Conservation (phyloP, 2,329 filamentous ascomycete species). For the Hypoxylon sp. region DNA sequence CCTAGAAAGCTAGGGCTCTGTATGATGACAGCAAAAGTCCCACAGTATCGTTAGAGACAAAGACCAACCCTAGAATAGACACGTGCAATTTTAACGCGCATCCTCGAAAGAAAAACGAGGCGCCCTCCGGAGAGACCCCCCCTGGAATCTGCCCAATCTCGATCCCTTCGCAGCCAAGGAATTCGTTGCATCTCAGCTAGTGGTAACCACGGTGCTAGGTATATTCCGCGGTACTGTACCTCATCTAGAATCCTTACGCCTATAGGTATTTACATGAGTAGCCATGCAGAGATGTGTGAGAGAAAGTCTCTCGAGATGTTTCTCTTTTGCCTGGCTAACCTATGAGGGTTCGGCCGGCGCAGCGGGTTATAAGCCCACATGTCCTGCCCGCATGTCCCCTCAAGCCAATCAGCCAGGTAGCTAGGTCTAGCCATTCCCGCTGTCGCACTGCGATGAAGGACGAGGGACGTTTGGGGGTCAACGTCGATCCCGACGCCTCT, state of each 20-base stretch:
- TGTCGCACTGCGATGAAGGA: constrained; percentile 22
- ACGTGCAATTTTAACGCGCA: background rate
- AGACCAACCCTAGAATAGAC: constrained; percentile 19
- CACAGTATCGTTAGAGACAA: background rate
- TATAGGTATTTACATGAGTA: constrained; percentile 4
- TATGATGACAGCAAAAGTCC: background rate
- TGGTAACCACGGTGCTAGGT: constrained; percentile 24
- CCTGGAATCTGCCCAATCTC: constrained; percentile 26
- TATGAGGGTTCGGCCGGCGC: constrained; percentile 16
- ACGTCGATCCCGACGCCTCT: constrained; percentile 25
- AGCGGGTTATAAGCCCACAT: constrained; percentile 20
- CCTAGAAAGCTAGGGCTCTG: background rate
- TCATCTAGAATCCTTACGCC: background rate
- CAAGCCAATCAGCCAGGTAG: constrained; percentile 15
- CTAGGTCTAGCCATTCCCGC: constrained; percentile 33
- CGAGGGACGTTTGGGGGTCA: constrained; percentile 9
- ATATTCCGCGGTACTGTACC: constrained; percentile 14
- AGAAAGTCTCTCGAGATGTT: constrained; percentile 24
- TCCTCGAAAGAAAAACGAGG: background rate
- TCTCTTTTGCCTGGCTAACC: constrained; percentile 10
- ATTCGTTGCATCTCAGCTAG: constrained; percentile 36
- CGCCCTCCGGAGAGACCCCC: constrained; percentile 12
- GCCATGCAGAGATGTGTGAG: constrained; percentile 6
- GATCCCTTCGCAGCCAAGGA: constrained; percentile 32
- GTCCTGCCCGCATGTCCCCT: background rate